Evolutionary conservation across 1,284 basidiomycete genomes (phyloP).

Genomic region (Sphagnurus paluster): DNA sequence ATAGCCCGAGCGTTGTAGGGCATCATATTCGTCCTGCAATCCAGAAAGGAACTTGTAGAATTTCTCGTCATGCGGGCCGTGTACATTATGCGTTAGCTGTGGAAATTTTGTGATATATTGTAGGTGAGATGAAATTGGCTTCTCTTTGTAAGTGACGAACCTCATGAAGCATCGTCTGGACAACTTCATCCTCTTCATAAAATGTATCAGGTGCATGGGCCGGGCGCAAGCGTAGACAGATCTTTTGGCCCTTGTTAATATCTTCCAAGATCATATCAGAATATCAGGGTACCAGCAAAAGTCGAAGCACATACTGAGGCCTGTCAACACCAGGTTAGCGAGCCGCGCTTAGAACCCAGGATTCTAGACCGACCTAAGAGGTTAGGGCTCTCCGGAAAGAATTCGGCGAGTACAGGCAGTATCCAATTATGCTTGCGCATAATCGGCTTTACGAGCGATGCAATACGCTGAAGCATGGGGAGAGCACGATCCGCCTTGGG

Average conservation of each 20-base stretch:
- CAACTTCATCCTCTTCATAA: slow-evolving; percentile 71
- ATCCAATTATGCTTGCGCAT: slow-evolving; percentile 83
- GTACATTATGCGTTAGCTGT: slow-evolving; percentile 85
- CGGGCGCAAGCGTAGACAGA: slow-evolving; percentile 77
- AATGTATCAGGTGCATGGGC: slow-evolving; percentile 70
- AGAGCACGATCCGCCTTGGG: slow-evolving; percentile 64
- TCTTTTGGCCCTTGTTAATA: slow-evolving; percentile 76
- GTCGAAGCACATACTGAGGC: slow-evolving; percentile 37
- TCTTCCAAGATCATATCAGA: slow-evolving; percentile 43
- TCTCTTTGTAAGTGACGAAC: slow-evolving; percentile 37
- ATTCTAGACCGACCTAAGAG: slow-evolving; percentile 60
- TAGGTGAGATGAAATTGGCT: background rate
- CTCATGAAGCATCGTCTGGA: slow-evolving; percentile 86
- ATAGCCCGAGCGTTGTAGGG: slow-evolving; percentile 74
- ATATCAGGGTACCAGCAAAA: background rate
- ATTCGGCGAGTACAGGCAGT: slow-evolving; percentile 82
- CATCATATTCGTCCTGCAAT: slow-evolving; percentile 82
- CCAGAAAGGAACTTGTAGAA: slow-evolving; percentile 79
- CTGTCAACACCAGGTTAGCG: no score
- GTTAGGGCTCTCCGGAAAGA: slow-evolving; percentile 75
- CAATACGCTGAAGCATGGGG: slow-evolving; percentile 68
- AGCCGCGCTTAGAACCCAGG: no score
- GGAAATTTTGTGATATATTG: slow-evolving; percentile 3
- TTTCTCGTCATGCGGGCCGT: slow-evolving; percentile 82
- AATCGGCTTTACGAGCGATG: slow-evolving; percentile 85